Evolutionary conservation across 345 rosid species (phyloP).

Genomic region (Cardamine resedifolia): DNA sequence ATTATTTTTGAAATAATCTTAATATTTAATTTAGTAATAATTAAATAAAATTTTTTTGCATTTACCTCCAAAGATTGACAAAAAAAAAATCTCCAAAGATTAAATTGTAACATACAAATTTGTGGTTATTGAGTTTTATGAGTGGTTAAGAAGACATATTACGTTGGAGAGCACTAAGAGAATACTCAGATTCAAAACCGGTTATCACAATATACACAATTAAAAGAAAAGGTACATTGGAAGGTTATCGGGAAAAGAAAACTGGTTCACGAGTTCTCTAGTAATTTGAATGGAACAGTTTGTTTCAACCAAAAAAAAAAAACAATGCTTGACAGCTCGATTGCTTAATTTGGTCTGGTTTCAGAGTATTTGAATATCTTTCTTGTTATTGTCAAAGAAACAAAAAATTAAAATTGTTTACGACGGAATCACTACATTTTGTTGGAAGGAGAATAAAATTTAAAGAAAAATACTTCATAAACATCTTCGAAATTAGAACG

Average conservation of each 20-base stretch:
- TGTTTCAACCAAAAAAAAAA: not conserved
- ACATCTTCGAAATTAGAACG: constrained; percentile 33
- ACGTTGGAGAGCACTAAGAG: not conserved
- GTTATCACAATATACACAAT: not conserved
- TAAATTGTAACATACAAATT: not conserved
- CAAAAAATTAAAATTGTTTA: not conserved
- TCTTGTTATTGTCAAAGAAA: constrained; percentile 21
- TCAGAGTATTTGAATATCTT: constrained; percentile 18
- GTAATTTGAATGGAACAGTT: constrained; percentile 25
- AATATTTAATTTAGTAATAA: not conserved
- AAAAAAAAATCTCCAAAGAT: not conserved
- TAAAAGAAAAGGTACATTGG: not conserved
- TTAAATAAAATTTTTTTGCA: not conserved
- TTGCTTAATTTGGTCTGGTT: constrained; percentile 24
- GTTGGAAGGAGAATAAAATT: constrained; percentile 11
- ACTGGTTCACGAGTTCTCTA: constrained; percentile 14
- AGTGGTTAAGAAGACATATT: not conserved
- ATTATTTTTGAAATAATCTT: not conserved
- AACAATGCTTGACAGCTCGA: constrained; percentile 25
- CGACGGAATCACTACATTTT: constrained; percentile 16
- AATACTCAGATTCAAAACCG: not conserved
- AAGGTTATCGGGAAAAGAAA: not conserved
- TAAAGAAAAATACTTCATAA: not conserved
- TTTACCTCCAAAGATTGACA: not conserved
- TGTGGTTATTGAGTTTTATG: not conserved